Evolutionary conservation across 2,329 filamentous ascomycete species (phyloP).

Genomic region (Ustulina deusta): DNA sequence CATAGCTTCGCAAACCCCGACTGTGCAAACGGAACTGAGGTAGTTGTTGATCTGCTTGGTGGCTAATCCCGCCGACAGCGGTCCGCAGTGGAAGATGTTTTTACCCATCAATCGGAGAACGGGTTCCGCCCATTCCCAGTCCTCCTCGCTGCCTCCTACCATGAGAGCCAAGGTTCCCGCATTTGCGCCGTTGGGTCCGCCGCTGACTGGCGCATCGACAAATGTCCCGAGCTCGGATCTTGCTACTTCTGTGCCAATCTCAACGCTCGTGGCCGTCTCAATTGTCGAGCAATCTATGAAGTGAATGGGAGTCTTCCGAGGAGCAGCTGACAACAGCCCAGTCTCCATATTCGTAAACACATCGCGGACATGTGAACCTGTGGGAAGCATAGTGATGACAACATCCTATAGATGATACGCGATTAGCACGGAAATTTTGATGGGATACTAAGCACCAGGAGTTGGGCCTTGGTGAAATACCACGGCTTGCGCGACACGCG

Average conservation of each 20-base stretch:
- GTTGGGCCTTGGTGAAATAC: background rate
- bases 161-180: slow-evolving; percentile 29
- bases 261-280: slow-evolving; percentile 30
- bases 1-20: slow-evolving; percentile 35
- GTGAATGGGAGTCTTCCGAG: slow-evolving; percentile 25
- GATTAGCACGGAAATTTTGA: background rate
- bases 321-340: slow-evolving; percentile 27
- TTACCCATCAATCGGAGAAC: slow-evolving; percentile 32
- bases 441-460: background rate
- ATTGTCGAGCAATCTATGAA: slow-evolving; percentile 37
- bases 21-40: slow-evolving; percentile 31
- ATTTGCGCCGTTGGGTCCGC: slow-evolving; percentile 33
- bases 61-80: slow-evolving; percentile 24
- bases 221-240: slow-evolving; percentile 29
- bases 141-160: slow-evolving; percentile 33
- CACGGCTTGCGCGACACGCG: background rate
- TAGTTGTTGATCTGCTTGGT: slow-evolving; percentile 38
- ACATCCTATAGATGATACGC: slow-evolving; percentile 16
- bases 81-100: slow-evolving; percentile 33
- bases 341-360: slow-evolving; percentile 33
- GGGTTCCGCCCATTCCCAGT: slow-evolving; percentile 27
- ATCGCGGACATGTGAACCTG: slow-evolving; percentile 29
- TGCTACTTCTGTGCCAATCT: slow-evolving; percentile 24
- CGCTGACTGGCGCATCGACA: slow-evolving; percentile 33
- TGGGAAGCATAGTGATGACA: slow-evolving; percentile 34